Base-by-base conservation (phyloP, 2,329 filamentous ascomycete species). In the Trichoderma brevicompactum region DNA sequence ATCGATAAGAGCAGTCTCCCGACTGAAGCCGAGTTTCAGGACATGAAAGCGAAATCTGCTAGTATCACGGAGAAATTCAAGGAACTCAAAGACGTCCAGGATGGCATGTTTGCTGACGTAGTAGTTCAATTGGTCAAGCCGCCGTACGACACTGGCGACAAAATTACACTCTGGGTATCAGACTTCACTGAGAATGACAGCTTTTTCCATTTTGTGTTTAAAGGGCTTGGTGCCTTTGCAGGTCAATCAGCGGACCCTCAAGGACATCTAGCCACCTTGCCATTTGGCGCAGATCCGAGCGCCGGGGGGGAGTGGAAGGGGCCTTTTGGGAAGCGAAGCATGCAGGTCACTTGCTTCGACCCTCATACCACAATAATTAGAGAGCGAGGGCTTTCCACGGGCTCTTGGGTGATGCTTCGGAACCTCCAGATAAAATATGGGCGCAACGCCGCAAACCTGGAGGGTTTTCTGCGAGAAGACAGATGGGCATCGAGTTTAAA, bases 151-250 rank as follows among this genome's bases (percentile, higher is more conserved):
- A 19, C 70, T 7, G 72, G 74, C 23, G 81, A 83, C 32, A 84
- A 77, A 65, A 77, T 85, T 12, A 85, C 87, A 5, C 69, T 97
- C 0, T 93, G 93, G 80, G 79, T 96, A 17, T 90, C 91, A 0
- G 94, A 97, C 76, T 97, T 94, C 75, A 96, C 92, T 0, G 79
- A 85, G 58, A 92, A 97, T 71, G 72, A 80, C 0, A 66, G 72
- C 1, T 87, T 97, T 65, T 89, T 83, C 69, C 76, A 87, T 41
- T 87, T 70, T 63, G 68, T 66, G 43, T 76, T 73, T 55, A 71
- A 72, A 10, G 76, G 71, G 66, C 72, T 74, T 28, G 71, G 68
- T 19, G 68, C 75, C 2, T 69, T 74, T 1, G 74, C 74, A 7
- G 70, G 74, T 5, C 77, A 76, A 46, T 82, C 86, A 53, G 84